Base-by-base conservation (phyloP, 2,329 filamentous ascomycete species). In the Cercospora brassicicola region DNA sequence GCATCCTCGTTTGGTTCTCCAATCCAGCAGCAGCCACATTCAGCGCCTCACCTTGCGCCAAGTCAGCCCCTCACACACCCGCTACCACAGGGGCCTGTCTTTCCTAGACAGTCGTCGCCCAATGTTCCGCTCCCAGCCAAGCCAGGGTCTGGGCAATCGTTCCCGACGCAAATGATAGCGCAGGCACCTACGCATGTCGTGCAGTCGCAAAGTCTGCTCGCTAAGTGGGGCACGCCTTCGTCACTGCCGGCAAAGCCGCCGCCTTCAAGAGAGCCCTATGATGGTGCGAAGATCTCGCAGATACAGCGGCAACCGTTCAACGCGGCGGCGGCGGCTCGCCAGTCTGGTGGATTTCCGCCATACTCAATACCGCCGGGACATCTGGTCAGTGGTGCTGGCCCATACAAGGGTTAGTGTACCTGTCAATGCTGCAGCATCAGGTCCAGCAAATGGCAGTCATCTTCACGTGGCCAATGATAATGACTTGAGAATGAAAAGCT, bases 201-300 rank as follows among this genome's bases (percentile, higher is more conserved):
- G 18, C 73, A 75, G 28, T 76, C 69, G 28, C 80, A 82, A 67
- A 85, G 81, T 74, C 84, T 82, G 71, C 84, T 87, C 63, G 83
- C 85, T n/a, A 86, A 86, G 71, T 87, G 84, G 77, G 85, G 85
- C 31, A 84, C 84, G 33, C 83, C 85, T 4, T 78, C 85, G 15
- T 84, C 84, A 61, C 78, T 87, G 53, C 85, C 85, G 57, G 82
- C 84, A 9, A 87, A 86, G 73, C 85, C 85, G 39, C 85, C 85
- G 48, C 82, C 84, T 57, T 78, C 82, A 2, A 76, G 76, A 10
- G 80, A 75, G 57, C 69, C 73, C 6, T 73, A 74, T 55, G 72
- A 75, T 55, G 39, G 64, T 30, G 45, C 65, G 65, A 70, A 69
- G 65, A 51, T 69, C 8, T 65, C 67, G 31, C 70, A 71, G 28